Conservation (phyloP, 345 rosid genomes). For the Rhodamnia rubescens region DNA sequence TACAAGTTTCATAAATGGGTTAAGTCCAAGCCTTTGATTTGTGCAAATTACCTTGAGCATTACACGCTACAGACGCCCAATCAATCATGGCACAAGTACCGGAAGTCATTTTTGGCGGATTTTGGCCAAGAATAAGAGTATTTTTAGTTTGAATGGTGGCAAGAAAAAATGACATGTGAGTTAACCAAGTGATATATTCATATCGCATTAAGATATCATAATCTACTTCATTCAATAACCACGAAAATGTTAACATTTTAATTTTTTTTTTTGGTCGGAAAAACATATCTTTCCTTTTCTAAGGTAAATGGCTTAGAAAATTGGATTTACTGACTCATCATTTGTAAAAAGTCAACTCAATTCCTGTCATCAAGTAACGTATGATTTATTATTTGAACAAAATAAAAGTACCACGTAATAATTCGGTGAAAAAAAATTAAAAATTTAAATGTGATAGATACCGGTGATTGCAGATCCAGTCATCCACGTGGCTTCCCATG, state of each 20-base stretch:
- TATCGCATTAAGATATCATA: rapidly evolving
- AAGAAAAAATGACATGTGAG: background rate
- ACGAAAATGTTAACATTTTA: too few relatives aligned
- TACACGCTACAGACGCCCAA: background rate
- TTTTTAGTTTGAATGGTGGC: background rate
- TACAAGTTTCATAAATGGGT: background rate
- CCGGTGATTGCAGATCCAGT: background rate
- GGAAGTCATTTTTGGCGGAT: background rate
- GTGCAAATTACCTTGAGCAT: background rate
- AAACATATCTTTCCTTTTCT: too few relatives aligned
- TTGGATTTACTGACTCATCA: too few relatives aligned
- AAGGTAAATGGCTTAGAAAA: too few relatives aligned
- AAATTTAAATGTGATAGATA: too few relatives aligned
- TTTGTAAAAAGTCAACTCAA: too few relatives aligned
- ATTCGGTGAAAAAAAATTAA: too few relatives aligned
- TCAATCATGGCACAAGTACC: background rate
- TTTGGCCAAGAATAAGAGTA: background rate
- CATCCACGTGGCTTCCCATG: background rate
- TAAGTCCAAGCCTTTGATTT: background rate
- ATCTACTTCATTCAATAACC: background rate
- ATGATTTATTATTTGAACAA: too few relatives aligned
- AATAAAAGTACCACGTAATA: too few relatives aligned
- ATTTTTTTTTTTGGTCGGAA: too few relatives aligned
- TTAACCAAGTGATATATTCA: background rate
- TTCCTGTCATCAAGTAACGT: too few relatives aligned